phyloP scores from a whole-genome alignment of 2,329 filamentous ascomycete species.

The Fusarium oxysporum region DNA sequence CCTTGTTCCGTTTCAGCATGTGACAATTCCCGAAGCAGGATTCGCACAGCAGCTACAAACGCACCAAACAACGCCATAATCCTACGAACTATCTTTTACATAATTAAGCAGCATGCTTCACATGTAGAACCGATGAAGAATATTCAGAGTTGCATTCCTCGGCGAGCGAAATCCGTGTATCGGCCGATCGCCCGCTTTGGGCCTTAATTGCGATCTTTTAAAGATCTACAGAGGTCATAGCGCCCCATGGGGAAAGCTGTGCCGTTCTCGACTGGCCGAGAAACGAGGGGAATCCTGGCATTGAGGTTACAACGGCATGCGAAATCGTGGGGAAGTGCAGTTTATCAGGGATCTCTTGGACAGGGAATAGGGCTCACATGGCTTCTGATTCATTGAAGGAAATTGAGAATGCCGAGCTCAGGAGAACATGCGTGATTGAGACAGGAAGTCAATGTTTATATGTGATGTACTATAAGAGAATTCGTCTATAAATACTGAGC shows the following conservation, averaged over 20 bases:
- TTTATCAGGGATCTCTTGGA: not conserved
- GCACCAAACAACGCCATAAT: not conserved
- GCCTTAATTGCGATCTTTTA: not conserved
- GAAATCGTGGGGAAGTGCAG: not conserved
- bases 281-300: not conserved
- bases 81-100: not conserved
- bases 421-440: not conserved
- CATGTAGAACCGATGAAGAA: slow-evolving; percentile 5
- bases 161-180: slow-evolving; percentile 5
- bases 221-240: slow-evolving; percentile 20
- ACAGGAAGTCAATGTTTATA: not conserved
- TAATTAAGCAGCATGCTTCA: slow-evolving; percentile 9
- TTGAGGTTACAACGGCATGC: not conserved
- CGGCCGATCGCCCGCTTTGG: slow-evolving; percentile 23
- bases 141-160: slow-evolving; percentile 19
- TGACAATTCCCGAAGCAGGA: not conserved
- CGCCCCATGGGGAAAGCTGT: slow-evolving; percentile 22
- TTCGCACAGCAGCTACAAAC: not conserved
- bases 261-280: slow-evolving; percentile 1
- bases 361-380: not conserved
- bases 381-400: not conserved
- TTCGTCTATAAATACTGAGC: not conserved
- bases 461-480: not conserved
- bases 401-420: not conserved
- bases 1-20: not conserved